These are phyloP conservation scores for Candida corydali DNA, from an alignment of 805 yeast species.

Conservation along the genomic window DNA sequence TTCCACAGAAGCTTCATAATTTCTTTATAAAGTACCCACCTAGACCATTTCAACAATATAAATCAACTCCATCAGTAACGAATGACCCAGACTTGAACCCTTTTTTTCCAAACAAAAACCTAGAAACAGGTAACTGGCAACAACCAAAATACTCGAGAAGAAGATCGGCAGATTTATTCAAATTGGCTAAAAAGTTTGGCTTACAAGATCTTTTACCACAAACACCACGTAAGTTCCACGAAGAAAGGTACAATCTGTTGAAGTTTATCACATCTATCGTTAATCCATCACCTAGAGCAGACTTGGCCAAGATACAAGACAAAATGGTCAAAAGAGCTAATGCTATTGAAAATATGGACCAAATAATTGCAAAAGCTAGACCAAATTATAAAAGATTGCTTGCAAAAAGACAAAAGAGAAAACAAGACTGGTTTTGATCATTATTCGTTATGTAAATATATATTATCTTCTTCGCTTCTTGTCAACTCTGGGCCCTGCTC, in stretches of 20 bases:
- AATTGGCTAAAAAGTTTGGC: slow-evolving; percentile 80
- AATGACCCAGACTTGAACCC: slow-evolving; percentile 77
- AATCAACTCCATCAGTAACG: slow-evolving; percentile 60
- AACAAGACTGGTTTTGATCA: slow-evolving; percentile 29
- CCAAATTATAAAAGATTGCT: slow-evolving; percentile 39
- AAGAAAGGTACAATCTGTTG: slow-evolving; percentile 69
- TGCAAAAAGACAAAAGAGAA: slow-evolving; percentile 30
- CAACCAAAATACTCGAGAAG: slow-evolving; percentile 75
- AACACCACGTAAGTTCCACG: slow-evolving; percentile 65
- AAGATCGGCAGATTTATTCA: slow-evolving; percentile 78
- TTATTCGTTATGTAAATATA: neutral
- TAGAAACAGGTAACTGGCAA: slow-evolving; percentile 73
- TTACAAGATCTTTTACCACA: slow-evolving; percentile 72
- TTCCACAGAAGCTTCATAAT: slow-evolving; percentile 65
- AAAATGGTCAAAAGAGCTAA: slow-evolving; percentile 59
- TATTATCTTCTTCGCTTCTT: slow-evolving; percentile 1
- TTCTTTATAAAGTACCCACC: slow-evolving; percentile 87
- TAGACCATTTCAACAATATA: slow-evolving; percentile 64
- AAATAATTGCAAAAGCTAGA: slow-evolving; percentile 60
- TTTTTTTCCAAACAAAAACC: slow-evolving; percentile 79
- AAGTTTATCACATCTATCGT: slow-evolving; percentile 72
- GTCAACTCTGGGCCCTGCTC: slow-evolving; percentile 36
- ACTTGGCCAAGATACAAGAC: slow-evolving; percentile 63
- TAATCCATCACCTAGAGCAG: slow-evolving; percentile 74
- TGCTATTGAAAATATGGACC: slow-evolving; percentile 66